Evolutionary conservation across 2,329 filamentous ascomycete species (phyloP), one percentile per base, ranked within the genome.

Genomic region (Scedosporium minutisporum): DNA sequence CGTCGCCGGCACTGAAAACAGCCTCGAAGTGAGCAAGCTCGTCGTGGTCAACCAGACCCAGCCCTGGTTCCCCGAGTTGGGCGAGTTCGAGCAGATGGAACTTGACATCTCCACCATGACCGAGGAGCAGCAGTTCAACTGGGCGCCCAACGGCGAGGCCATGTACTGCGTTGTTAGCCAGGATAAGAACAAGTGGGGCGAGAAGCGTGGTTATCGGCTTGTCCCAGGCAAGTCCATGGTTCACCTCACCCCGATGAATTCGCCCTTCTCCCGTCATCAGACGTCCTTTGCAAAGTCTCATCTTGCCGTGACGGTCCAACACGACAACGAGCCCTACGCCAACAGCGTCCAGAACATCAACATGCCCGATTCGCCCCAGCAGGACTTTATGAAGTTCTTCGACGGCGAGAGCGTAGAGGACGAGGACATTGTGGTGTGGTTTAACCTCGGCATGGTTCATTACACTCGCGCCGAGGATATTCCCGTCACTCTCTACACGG

Each of bases 401-500:
- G 64, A 66, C 41, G 64, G 65, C 58, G 65, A 65, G 63, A 46
- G 33, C 18, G 61, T 66, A 7, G 61, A 63, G 55, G 58, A 64
- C 12, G 62, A 64, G n/a, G 65, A 66, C 25, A 80, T 81, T 10
- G 80, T 83, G 2, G 61, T 84, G 12, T 84, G 78, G 76, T 74
- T 84, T 64, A 84, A 76, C 64, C 66, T 77, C 6, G 82, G 82
- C 16, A 84, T 82, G 78, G 81, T 85, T 66, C 82, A 85, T 67
- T 70, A 83, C n/a, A 79, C 82, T 9, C 77, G 82, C 66, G 79
- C 80, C 1, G 68, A 67, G 57, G 69, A 69, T 18, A 61, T 69
- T 14, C 72, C 72, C 25, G 70, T 71, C 41, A 74, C 72, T 3
- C 67, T 74, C 21, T 72, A 69, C 64, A 67, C 67, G 23, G 70